Conservation (phyloP, 257 asterid species). For the Nicotiana attenuata region DNA sequence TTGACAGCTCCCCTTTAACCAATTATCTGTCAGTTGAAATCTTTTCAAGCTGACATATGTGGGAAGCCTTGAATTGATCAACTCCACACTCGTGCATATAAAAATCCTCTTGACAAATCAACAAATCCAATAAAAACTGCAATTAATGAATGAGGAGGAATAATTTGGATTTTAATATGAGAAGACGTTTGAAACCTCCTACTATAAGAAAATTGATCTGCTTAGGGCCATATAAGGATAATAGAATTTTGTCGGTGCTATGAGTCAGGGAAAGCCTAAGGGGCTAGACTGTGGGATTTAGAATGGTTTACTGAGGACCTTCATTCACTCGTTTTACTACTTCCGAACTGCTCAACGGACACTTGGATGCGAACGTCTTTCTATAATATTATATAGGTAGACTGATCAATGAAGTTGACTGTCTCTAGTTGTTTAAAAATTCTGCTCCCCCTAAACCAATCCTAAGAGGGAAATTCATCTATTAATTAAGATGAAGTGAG, state of each 20-base stretch:
- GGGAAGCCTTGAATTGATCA: background rate
- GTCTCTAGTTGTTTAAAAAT: background rate
- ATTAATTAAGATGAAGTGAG: background rate
- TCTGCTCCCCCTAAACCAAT: background rate
- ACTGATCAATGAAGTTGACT: background rate
- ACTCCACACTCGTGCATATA: background rate
- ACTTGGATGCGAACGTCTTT: background rate
- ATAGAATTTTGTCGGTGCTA: background rate
- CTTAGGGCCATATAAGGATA: background rate
- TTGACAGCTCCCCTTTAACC: background rate
- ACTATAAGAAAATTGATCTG: background rate
- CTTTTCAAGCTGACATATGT: background rate
- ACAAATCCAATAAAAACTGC: background rate
- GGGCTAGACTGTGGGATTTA: background rate
- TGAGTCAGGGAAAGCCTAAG: background rate
- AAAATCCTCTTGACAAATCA: background rate
- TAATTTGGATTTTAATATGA: background rate
- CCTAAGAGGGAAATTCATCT: background rate
- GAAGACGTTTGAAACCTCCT: background rate
- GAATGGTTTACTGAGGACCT: background rate
- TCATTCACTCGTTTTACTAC: background rate
- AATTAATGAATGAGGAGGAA: background rate
- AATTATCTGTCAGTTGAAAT: conserved; percentile 2
- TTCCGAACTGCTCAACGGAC: background rate
- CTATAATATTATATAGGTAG: background rate